Evolutionary conservation across 202 grass and related monocot species (phyloP).

Genomic region (Dendrocalamus latiflorus): DNA sequence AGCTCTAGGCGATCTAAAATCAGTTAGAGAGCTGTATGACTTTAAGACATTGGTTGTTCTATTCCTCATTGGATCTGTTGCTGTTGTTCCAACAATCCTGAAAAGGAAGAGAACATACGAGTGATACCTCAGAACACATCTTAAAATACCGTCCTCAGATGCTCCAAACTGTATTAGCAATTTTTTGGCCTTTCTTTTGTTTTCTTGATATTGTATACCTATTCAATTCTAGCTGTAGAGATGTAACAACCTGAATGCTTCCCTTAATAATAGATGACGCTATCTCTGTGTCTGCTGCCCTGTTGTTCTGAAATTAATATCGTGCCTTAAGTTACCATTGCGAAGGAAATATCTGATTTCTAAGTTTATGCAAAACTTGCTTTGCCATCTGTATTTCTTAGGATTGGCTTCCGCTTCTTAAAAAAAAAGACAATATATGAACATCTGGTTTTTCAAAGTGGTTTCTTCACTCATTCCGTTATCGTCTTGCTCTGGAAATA

Average conservation of each 20-base stretch:
- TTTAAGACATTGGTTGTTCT: conserved; percentile 86
- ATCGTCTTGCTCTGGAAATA: too few relatives aligned
- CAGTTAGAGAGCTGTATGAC: conserved; percentile 84
- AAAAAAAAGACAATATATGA: too few relatives aligned
- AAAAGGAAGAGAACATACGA: conserved; percentile 92
- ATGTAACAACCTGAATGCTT: conserved; percentile 41
- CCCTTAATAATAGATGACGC: conserved; percentile 21
- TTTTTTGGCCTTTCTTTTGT: conserved; percentile 6
- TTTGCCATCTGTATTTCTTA: not conserved
- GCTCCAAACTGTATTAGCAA: conserved; percentile 26
- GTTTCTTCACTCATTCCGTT: too few relatives aligned
- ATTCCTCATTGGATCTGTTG: conserved; percentile 82
- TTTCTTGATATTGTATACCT: conserved; percentile 41
- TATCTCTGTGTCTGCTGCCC: not conserved
- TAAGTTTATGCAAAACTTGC: not conserved
- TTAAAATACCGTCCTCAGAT: conserved; percentile 6
- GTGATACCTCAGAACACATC: conserved; percentile 33
- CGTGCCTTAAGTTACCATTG: not conserved
- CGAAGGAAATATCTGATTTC: not conserved
- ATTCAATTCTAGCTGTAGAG: conserved; percentile 39
- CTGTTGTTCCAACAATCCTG: conserved; percentile 68
- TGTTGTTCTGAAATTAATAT: not conserved
- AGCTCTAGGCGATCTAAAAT: conserved; percentile 84
- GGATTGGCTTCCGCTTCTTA: too few relatives aligned
- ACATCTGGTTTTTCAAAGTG: not conserved